These are phyloP conservation scores for Corylus americana DNA, from an alignment of 306 rosid species.

Conservation along the genomic window DNA sequence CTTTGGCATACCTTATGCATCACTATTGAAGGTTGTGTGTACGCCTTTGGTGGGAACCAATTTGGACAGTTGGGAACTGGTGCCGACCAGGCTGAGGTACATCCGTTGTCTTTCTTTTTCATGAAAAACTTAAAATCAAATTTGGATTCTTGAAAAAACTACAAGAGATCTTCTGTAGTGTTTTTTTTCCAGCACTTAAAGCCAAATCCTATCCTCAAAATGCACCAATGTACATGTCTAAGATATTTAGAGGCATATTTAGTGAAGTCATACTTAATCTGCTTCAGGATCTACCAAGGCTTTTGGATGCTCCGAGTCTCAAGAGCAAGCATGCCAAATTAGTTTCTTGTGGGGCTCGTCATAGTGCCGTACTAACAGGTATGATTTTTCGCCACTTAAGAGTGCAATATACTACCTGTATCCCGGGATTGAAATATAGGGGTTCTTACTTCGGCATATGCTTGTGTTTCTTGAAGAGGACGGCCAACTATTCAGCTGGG, in stretches of 20 bases:
- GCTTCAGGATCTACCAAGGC: slow-evolving; percentile 68
- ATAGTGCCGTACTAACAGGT: slow-evolving; percentile 78
- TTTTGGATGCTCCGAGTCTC: slow-evolving; percentile 62
- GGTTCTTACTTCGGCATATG: background rate
- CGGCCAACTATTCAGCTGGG: slow-evolving; percentile 77
- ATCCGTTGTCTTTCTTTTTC: background rate
- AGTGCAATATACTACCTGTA: too few relatives aligned
- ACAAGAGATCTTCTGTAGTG: too few relatives aligned
- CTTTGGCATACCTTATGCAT: slow-evolving; percentile 88
- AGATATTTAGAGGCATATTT: background rate
- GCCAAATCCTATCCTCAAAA: background rate
- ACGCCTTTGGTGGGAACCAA: slow-evolving; percentile 89
- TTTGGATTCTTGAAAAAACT: too few relatives aligned
- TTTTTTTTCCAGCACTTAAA: too few relatives aligned
- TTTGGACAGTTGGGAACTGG: slow-evolving; percentile 92
- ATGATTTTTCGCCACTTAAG: background rate
- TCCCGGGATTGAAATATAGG: background rate
- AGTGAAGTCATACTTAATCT: background rate
- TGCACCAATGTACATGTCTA: background rate
- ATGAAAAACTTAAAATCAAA: too few relatives aligned
- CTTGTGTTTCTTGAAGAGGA: slow-evolving; percentile 48
- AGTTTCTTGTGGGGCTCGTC: slow-evolving; percentile 89
- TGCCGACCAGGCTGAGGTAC: slow-evolving; percentile 74
- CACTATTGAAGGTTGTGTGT: slow-evolving; percentile 59
- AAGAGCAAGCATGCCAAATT: slow-evolving; percentile 51